Evolutionary conservation across 208 protist species (phyloP).

Genomic region (Porcisia hertigi): DNA sequence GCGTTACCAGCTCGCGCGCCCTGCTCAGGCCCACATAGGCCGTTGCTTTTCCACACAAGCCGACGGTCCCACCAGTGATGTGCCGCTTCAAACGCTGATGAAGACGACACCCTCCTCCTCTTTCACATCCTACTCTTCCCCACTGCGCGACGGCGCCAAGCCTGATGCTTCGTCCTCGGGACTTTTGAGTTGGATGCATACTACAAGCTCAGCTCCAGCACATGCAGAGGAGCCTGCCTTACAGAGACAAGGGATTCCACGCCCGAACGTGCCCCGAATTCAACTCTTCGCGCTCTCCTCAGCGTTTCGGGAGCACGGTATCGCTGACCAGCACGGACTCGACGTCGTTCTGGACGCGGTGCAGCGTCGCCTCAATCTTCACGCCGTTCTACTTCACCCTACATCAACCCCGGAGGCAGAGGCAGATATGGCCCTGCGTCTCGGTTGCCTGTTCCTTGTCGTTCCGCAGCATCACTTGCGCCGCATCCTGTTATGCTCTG

Average conservation of each 20-base stretch:
- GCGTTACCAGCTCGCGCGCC: constrained; percentile 11
- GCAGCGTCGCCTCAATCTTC: constrained; percentile 26
- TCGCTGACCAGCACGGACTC: constrained; percentile 18
- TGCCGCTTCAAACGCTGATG: neutral
- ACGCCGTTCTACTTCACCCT: constrained; percentile 34
- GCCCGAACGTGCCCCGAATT: neutral
- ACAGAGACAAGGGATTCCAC: neutral
- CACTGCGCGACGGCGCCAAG: neutral
- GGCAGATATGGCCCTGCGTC: constrained; percentile 31
- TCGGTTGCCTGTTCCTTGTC: constrained; percentile 38
- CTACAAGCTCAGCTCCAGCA: neutral
- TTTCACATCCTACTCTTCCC: no score
- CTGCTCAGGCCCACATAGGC: neutral
- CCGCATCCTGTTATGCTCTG: neutral
- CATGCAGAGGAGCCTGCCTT: neutral
- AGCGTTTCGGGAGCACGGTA: constrained; percentile 19
- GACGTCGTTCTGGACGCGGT: constrained; percentile 7
- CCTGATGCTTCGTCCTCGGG: neutral
- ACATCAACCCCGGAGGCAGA: constrained; percentile 16
- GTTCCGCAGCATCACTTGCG: constrained; percentile 7
- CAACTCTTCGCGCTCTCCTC: constrained; percentile 51
- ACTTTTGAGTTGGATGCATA: neutral
- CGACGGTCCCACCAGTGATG: neutral
- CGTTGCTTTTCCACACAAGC: neutral
- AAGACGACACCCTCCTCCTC: neutral